phyloP scores from a whole-genome alignment of 768 basidiomycete species.

The Pleurotus platypus region DNA sequence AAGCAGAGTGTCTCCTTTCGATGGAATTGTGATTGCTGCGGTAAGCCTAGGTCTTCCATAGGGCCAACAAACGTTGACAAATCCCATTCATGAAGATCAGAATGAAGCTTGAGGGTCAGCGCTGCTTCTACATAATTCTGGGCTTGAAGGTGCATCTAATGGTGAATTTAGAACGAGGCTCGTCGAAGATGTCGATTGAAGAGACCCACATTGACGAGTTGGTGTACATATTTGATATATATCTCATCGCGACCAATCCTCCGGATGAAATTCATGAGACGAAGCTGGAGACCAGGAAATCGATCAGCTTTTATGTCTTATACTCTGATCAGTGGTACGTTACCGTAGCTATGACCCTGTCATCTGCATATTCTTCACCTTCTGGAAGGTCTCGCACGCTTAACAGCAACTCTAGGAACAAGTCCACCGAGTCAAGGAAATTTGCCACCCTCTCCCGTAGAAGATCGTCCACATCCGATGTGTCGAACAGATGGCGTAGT shows the following conservation, averaged over 20 bases:
- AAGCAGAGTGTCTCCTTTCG: conserved; percentile 91
- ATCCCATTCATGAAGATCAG: conserved; percentile 92
- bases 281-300: conserved; percentile 43
- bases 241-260: conserved; percentile 91
- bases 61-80: conserved; percentile 75
- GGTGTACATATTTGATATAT: conserved; percentile 94
- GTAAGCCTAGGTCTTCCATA: conserved; percentile 86
- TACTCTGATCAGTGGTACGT: conserved; percentile 10
- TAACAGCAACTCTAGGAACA: conserved; percentile 87
- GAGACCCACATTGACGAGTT: conserved; percentile 77
- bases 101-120: conserved; percentile 88
- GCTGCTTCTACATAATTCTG: conserved; percentile 94
- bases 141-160: conserved; percentile 80
- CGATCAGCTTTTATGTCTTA: background rate
- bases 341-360: conserved; percentile 89
- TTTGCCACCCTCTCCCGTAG: conserved; percentile 72
- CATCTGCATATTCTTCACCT: conserved; percentile 92
- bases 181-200: background rate
- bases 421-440: conserved; percentile 88
- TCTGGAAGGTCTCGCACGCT: conserved; percentile 87
- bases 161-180: conserved; percentile 14
- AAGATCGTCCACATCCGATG: conserved; percentile 73
- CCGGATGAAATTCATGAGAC: conserved; percentile 91
- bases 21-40: conserved; percentile 91
- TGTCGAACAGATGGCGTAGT: conserved; percentile 85